phyloP scores from a whole-genome alignment of 2,329 filamentous ascomycete genomes.

The Cercospora sp. region DNA sequence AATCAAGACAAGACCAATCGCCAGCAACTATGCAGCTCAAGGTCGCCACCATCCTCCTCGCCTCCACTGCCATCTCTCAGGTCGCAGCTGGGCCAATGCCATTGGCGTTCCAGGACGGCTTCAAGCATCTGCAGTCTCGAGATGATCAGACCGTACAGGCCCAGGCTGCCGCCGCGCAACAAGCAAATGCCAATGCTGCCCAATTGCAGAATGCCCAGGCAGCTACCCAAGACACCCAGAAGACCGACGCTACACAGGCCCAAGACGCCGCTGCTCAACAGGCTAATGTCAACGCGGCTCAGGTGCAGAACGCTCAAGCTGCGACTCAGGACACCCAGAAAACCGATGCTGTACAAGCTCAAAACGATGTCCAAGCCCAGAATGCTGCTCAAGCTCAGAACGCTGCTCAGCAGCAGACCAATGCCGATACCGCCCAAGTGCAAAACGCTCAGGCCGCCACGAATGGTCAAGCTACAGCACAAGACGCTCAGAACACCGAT shows the following conservation, averaged over 20 bases:
- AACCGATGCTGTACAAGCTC: not conserved
- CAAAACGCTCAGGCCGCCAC: not conserved
- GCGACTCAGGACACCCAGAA: not conserved
- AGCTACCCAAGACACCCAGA: not conserved
- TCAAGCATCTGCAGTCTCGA: not conserved
- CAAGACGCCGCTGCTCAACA: not conserved
- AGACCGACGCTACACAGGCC: not conserved
- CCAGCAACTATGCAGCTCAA: conserved; percentile 3
- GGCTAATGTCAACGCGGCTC: not conserved
- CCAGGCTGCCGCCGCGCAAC: not conserved
- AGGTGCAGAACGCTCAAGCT: not conserved
- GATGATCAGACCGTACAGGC: not conserved
- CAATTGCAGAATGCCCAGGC: not conserved
- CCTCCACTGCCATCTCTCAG: not conserved
- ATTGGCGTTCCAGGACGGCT: not conserved
- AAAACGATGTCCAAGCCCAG: not conserved
- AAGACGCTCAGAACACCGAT: not conserved
- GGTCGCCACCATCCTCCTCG: not conserved
- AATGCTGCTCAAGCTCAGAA: not conserved
- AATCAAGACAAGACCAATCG: not conserved
- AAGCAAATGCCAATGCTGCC: not conserved
- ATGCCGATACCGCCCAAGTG: not conserved
- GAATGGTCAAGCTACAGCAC: not conserved
- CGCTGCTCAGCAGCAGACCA: not conserved
- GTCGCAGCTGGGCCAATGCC: not conserved